These are phyloP conservation scores for Trebouxiophyceae sp. DNA, from an alignment of 163 green algal genomes.

Conservation along the genomic window DNA sequence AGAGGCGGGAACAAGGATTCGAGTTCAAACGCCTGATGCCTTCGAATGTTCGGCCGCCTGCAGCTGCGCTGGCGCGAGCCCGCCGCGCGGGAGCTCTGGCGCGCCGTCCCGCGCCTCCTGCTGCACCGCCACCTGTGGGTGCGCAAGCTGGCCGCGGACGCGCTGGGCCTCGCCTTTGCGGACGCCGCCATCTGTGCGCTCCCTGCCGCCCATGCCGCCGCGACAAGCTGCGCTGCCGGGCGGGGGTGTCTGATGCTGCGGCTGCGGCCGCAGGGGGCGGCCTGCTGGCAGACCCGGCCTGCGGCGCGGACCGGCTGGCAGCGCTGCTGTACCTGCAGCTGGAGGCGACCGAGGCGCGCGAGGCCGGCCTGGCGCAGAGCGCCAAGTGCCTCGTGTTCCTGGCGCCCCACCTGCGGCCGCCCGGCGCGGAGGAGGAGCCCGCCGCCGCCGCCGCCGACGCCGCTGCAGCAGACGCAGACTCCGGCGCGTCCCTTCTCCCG, in stretches of 20 bases:
- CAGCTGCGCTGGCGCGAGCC: conserved; percentile 12
- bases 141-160: conserved; percentile 57
- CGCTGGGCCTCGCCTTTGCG: conserved; percentile 58
- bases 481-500: too few species aligned
- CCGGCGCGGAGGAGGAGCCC: conserved; percentile 22
- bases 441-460: too few species aligned
- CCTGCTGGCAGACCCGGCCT: conserved; percentile 23
- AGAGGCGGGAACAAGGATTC: too few species aligned
- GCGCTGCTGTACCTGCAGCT: conserved; percentile 58
- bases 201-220: not conserved
- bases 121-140: conserved; percentile 82
- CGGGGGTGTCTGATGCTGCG: too few species aligned
- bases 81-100: conserved; percentile 26
- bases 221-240: too few species aligned
- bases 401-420: conserved; percentile 32
- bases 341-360: conserved; percentile 49
- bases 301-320: conserved; percentile 15
- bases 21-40: too few species aligned
- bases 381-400: conserved; percentile 77
- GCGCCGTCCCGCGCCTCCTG: conserved; percentile 30
- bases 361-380: conserved; percentile 53
- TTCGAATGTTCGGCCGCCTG: not conserved
- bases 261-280: conserved; percentile 15
- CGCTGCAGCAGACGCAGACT: too few species aligned
- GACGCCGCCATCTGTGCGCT: conserved; percentile 16